Conservation (phyloP, 208 protist species). For the Trypanosoma cruzi region DNA sequence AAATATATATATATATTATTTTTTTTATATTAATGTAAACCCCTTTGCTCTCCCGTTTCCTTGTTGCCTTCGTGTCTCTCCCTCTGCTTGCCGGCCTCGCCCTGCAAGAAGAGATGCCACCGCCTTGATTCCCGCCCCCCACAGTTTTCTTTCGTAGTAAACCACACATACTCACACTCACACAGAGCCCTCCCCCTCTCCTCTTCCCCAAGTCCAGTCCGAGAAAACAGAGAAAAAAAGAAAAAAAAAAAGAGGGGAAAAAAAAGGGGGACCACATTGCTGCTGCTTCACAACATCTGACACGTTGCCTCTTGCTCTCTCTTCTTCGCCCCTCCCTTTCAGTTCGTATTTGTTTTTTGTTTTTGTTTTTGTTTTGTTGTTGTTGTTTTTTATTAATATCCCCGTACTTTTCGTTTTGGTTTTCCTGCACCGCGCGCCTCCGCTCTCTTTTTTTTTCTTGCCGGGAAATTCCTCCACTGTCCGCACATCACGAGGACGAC, state of each 20-base stretch:
- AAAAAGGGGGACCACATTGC: no score
- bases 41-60: not conserved
- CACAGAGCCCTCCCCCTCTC: not conserved
- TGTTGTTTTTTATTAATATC: constrained; percentile 7
- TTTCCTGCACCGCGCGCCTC: not conserved
- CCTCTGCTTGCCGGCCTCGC: not conserved
- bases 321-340: not conserved
- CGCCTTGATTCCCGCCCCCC: not conserved
- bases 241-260: not conserved
- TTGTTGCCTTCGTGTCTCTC: not conserved
- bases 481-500: no score
- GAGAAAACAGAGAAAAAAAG: not conserved
- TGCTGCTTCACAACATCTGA: not conserved
- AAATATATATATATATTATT: no score
- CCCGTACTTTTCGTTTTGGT: not conserved
- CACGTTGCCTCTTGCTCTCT: not conserved
- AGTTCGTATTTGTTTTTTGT: constrained; percentile 10
- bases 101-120: no score
- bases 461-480: no score
- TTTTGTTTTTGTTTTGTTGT: not conserved
- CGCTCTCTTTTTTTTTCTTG: constrained; percentile 8
- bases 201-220: no score
- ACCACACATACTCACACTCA: not conserved
- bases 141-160: not conserved
- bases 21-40: not conserved